Percentiles rank a stretch among this genome's conserved stretches.
Evolutionary conservation across 257 asterid species (phyloP).

Genomic region (Schizonepeta tenuifolia): DNA sequence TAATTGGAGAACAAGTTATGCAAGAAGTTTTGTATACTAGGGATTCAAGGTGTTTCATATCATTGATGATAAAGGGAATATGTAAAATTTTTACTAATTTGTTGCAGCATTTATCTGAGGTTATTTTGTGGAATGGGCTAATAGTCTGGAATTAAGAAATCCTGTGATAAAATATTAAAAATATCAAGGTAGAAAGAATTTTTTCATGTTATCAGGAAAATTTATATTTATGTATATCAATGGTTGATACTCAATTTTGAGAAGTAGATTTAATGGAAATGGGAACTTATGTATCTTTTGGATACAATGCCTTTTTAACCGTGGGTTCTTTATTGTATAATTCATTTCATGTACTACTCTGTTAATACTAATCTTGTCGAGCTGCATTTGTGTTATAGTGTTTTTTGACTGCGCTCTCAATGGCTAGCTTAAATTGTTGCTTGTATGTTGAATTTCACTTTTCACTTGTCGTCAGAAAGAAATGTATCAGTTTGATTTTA

Average conservation of each 20-base stretch:
- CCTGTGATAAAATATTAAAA: not conserved
- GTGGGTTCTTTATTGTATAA: not conserved
- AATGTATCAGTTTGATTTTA: not conserved
- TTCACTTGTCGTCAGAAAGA: not conserved
- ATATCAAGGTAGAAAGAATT: not conserved
- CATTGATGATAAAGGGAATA: not conserved
- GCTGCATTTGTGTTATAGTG: not conserved
- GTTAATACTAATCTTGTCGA: not conserved
- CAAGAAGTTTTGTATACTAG: not conserved
- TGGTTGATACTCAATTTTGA: not conserved
- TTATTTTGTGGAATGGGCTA: not conserved
- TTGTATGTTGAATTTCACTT: not conserved
- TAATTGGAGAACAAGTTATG: not conserved
- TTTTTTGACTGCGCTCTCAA: not conserved
- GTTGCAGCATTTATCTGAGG: not conserved
- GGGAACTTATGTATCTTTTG: not conserved
- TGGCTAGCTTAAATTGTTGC: too few relatives aligned
- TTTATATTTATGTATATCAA: not conserved
- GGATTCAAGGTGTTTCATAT: not conserved
- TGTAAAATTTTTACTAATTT: not conserved
- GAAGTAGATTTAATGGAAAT: not conserved
- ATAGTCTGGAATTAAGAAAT: not conserved
- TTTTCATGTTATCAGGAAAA: not conserved
- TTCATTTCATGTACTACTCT: not conserved
- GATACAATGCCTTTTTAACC: not conserved